Conservation (phyloP, 2,329 filamentous ascomycete genomes). For the Diplodia seriata region DNA sequence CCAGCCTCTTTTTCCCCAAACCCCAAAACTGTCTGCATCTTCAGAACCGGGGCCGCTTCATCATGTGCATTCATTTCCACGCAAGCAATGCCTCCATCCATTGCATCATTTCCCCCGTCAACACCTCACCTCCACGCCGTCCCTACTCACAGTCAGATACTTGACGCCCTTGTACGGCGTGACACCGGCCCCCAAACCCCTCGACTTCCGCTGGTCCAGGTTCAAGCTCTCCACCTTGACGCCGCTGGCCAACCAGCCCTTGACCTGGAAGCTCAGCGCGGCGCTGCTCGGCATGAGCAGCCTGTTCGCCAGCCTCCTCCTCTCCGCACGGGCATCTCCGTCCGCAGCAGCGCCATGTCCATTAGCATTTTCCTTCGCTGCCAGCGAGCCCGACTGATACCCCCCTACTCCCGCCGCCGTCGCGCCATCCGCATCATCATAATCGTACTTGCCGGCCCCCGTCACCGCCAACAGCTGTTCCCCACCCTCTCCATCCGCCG, state of each 20-base stretch:
- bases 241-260: constrained; percentile 70
- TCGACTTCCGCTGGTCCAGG: constrained; percentile 78
- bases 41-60: too few relatives aligned
- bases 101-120: constrained; percentile 1
- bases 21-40: neutral
- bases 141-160: constrained; percentile 77
- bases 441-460: constrained; percentile 41
- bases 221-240: constrained; percentile 67
- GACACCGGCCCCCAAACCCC: constrained; percentile 83
- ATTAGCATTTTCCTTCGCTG: constrained; percentile 38
- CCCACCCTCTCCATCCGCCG: too few relatives aligned
- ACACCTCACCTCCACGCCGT: constrained; percentile 60
- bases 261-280: constrained; percentile 59
- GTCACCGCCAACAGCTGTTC: constrained; percentile 30
- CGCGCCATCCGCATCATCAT: constrained; percentile 38
- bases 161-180: constrained; percentile 99
- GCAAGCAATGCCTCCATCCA: neutral
- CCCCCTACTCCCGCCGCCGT: constrained; percentile 32
- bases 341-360: constrained; percentile 53
- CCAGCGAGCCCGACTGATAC: constrained; percentile 43
- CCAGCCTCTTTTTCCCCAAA: neutral
- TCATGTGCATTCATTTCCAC: neutral
- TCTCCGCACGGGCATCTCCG: constrained; percentile 37
- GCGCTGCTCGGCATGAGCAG: constrained; percentile 58
- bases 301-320: constrained; percentile 64